These are phyloP conservation scores for Corrigiola litoralis DNA, from an alignment of 179 eudicot species.

Conservation along the genomic window DNA sequence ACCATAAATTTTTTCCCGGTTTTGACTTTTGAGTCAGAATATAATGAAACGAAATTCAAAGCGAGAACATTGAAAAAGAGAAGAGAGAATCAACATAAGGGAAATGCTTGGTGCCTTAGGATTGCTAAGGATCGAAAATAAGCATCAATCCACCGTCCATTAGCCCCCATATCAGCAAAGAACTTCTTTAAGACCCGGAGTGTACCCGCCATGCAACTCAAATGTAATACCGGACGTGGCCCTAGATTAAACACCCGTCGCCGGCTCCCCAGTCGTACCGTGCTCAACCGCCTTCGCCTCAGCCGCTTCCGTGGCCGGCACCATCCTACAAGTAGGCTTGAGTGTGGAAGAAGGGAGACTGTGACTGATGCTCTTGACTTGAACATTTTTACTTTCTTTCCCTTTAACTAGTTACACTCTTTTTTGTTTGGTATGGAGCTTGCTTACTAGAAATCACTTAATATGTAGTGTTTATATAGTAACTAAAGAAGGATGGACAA, in stretches of 20 bases:
- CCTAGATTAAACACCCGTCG: slow-evolving; percentile 47
- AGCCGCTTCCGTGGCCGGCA: slow-evolving; percentile 30
- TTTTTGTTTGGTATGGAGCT: neutral
- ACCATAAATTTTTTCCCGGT: neutral
- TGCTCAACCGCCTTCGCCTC: slow-evolving; percentile 33
- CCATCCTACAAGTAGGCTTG: slow-evolving; percentile 43
- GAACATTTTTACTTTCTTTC: slow-evolving; percentile 14
- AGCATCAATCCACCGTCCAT: slow-evolving; percentile 43
- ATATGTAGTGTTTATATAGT: slow-evolving; percentile 8
- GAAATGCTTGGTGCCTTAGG: slow-evolving; percentile 60
- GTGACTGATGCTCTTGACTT: slow-evolving; percentile 25
- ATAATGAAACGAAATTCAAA: neutral
- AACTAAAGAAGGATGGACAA: slow-evolving; percentile 1
- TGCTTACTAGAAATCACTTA: slow-evolving; percentile 1
- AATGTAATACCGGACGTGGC: slow-evolving; percentile 46
- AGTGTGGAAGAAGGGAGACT: slow-evolving; percentile 25
- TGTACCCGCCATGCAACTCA: slow-evolving; percentile 44
- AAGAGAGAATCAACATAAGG: slow-evolving; percentile 34
- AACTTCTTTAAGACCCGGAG: slow-evolving; percentile 46
- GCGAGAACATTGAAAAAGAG: neutral
- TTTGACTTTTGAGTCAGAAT: neutral
- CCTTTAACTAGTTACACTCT: neutral
- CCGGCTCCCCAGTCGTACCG: slow-evolving; percentile 46
- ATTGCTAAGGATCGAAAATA: slow-evolving; percentile 55
- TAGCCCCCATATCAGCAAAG: slow-evolving; percentile 33